A percentile compares a stretch with the other conserved stretches of the same genome.
phyloP scores from a whole-genome alignment of 257 asterid genomes.

The Linaria vulgaris region DNA sequence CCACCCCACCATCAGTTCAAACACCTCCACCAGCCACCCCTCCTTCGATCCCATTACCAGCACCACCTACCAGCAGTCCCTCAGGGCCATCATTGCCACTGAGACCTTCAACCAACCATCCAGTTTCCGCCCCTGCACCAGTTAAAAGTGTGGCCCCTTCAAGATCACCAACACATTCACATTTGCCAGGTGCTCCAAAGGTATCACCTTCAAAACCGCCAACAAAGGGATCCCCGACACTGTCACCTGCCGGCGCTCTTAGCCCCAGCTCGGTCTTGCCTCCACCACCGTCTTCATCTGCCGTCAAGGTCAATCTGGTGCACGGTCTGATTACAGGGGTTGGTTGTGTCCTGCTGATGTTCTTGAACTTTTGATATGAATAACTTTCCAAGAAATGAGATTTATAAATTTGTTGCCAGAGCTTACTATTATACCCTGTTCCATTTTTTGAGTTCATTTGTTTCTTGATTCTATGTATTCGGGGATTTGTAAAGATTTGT shows the following conservation, averaged over 20 bases:
- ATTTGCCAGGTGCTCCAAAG: conserved; percentile 27
- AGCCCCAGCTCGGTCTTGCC: conserved; percentile 24
- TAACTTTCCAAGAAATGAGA: background rate
- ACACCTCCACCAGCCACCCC: conserved; percentile 25
- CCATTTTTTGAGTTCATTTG: background rate
- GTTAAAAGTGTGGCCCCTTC: conserved; percentile 8
- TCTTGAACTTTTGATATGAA: conserved; percentile 30
- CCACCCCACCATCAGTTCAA: conserved; percentile 4
- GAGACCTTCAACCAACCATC: conserved; percentile 25
- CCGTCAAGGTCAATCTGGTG: conserved; percentile 30
- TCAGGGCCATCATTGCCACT: conserved; percentile 21
- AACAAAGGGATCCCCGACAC: conserved; percentile 27
- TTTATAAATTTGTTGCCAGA: background rate
- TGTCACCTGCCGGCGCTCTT: conserved; percentile 33
- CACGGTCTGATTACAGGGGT: conserved; percentile 25
- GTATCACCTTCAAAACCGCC: conserved; percentile 34
- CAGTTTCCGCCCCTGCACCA: conserved; percentile 35
- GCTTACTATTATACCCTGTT: background rate
- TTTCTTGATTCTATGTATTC: background rate
- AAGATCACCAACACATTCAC: conserved; percentile 29
- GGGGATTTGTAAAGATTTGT: too few species aligned
- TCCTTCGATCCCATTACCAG: conserved; percentile 5
- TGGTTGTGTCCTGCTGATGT: conserved; percentile 31
- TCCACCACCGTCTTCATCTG: conserved; percentile 45
- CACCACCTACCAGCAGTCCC: conserved; percentile 29